Conservation (phyloP, 1,284 basidiomycete species). For the Ceratobasidium sp. region DNA sequence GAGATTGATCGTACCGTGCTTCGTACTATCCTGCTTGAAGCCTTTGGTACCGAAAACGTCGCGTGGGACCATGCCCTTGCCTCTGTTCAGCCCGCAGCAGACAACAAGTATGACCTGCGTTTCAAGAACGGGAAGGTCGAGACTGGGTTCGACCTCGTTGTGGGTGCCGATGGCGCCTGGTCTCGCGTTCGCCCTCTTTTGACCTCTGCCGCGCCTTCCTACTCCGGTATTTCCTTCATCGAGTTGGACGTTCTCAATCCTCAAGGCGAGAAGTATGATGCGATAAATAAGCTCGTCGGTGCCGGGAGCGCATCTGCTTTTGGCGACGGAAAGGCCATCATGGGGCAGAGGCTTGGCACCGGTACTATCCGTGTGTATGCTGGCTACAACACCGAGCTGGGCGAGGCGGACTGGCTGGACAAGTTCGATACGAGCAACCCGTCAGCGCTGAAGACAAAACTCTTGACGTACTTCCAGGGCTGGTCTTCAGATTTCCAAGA, state of each 20-base stretch:
- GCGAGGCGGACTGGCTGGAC: conserved; percentile 48
- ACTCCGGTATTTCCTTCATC: conserved; percentile 54
- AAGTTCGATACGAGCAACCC: conserved; percentile 18
- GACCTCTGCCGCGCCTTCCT: conserved; percentile 52
- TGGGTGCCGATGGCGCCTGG: conserved; percentile 63
- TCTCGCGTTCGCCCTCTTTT: conserved; percentile 57
- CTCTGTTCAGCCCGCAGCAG: conserved; percentile 41
- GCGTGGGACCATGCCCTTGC: conserved; percentile 50
- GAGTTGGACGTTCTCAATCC: conserved; percentile 51
- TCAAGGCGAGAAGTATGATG: conserved; percentile 47
- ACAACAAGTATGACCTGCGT: conserved; percentile 38
- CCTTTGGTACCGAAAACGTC: conserved; percentile 49
- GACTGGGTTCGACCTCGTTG: conserved; percentile 52
- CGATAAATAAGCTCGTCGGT: conserved; percentile 51
- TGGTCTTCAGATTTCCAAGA: conserved; percentile 48
- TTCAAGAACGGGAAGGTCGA: conserved; percentile 46
- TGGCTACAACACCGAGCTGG: conserved; percentile 47
- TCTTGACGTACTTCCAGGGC: conserved; percentile 50
- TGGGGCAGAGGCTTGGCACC: conserved; percentile 54
- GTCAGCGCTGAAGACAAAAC: conserved; percentile 27
- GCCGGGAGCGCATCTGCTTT: conserved; percentile 51
- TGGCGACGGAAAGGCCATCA: conserved; percentile 50
- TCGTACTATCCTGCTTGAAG: conserved; percentile 50
- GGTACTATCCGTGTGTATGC: conserved; percentile 53
- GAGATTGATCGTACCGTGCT: conserved; percentile 53